Evolutionary conservation across 2,329 filamentous ascomycete genomes (phyloP), one percentile per base, ranked within the genome.

Genomic region (Sclerotinia subarctica): DNA sequence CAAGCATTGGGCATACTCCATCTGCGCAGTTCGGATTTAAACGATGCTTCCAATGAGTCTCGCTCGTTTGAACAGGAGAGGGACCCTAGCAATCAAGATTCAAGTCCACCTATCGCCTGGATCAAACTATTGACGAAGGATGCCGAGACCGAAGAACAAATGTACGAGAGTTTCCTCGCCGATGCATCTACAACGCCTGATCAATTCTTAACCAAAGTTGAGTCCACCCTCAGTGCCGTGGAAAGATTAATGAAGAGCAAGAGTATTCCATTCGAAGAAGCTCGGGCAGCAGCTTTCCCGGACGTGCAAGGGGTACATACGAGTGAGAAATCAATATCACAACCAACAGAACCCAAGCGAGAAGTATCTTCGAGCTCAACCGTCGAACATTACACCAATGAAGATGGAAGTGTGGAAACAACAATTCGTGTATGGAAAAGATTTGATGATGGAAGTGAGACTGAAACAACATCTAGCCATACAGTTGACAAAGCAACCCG

Each of bases 101-200:
- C 3, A 51, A n/a, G 46, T 26, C 49, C 44, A 21, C 15, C 17
- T 49, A 29, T 38, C 7, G 51, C 11, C 7, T n/a, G 35, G 17
- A 10, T 58, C 54, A 46, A 51, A 63, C 32, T 6, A 10, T 15
- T 29, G 24, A 8, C 32, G 1, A 59, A 65, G 29, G 68, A 69
- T 21, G 29, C 69, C 6, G 64, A 72, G 46, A 76, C 74, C 8
- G 76, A 77, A 26, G 73, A 73, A 64, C 75, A 77, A 17, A 74
- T 74, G 72, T 77, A 77, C 67, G 72, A 76, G 10, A 64, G 62
- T 3, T 76, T 76, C 21, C 46, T 62, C 19, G 19, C 6, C 24
- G 24, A 54, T 44, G 54, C 54, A 44, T 62, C 56, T 53, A 42
- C 56, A 5, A 62, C 56, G 2, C 65, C 65, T 26, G 35, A 59